Percentiles rank a stretch among this genome's conserved stretches.
phyloP scores from a whole-genome alignment of 441 rosid species.

The Gossypium lobatum region DNA sequence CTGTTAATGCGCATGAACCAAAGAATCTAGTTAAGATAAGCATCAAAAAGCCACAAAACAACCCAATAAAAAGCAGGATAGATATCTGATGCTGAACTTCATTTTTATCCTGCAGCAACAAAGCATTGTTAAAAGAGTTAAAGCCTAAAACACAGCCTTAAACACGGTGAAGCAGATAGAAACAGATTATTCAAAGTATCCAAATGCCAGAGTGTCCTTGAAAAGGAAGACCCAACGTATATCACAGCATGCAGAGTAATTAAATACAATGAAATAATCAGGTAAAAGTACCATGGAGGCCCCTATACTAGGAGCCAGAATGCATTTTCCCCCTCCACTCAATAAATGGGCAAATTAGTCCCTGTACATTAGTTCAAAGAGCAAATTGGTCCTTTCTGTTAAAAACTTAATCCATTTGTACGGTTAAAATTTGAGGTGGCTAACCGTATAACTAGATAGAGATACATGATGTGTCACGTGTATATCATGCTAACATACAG shows the following conservation, averaged over 20 bases:
- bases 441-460: no score
- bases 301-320: no score
- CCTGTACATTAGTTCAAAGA: no score
- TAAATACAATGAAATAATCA: neutral
- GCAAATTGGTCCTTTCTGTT: no score
- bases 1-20: slow-evolving; percentile 48
- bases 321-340: no score
- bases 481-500: no score
- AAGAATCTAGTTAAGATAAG: slow-evolving; percentile 43
- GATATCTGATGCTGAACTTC: slow-evolving; percentile 70
- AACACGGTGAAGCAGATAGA: neutral
- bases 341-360: no score
- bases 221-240: neutral
- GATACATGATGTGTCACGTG: no score
- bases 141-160: slow-evolving; percentile 7
- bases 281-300: no score
- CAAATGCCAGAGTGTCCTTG: neutral
- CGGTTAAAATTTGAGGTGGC: no score
- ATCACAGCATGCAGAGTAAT: neutral
- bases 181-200: neutral
- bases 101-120: slow-evolving; percentile 41
- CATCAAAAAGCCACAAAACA: slow-evolving; percentile 48
- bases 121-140: slow-evolving; percentile 8
- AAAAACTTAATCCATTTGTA: no score
- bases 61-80: slow-evolving; percentile 48